Base-by-base conservation (phyloP, 2,329 filamentous ascomycete species). In the Pestalotiopsis sp. region DNA sequence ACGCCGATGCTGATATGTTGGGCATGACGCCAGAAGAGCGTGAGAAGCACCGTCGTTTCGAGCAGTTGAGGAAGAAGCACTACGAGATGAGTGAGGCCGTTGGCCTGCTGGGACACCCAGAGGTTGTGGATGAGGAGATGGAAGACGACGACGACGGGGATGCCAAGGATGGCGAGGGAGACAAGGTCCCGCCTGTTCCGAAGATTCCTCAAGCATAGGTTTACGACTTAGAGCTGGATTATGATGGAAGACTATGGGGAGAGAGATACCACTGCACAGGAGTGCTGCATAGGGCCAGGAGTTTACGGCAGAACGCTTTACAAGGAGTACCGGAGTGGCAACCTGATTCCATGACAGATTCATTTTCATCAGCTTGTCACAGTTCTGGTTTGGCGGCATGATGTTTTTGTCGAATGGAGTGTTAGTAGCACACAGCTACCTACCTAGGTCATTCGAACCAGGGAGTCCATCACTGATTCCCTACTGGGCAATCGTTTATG, bases 41-140 rank as follows among this genome's bases (percentile, higher is more conserved):
- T 71, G 94, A 96, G 84, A 98, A 98, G 85, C 96, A 99, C 81
- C 89, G 88, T 77, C 90, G 92, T 78, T 99, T 99, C 80, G 95
- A 98, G 83, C 87, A 93, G 82, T 87, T 94, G 85, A 89, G 96
- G 77, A 98, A 96, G 90, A 95, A 91, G 84, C 96, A 99, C 82
- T 99, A 99, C 82, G 96, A 99, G 86, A 99, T 99, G 96, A 94
- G 90, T 83, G 92, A 96, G 77, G 94, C 98, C 69, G 97, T 96
- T 76, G 89, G 91, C 76, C 82, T 98, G 66, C 88, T 99, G 72
- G 95, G 94, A 14, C 91, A 93, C 76, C 90, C 91, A 3, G 91
- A 92, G 76, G 84, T 88, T 3, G 75, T 92, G 61, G 88, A 90
- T 63, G 89, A 88, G n/a, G 78, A 86, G 72, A 86, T 88, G 1